Evolutionary conservation across 2,329 filamentous ascomycete genomes (phyloP).

Genomic region (Exophiala lecanii-corni): DNA sequence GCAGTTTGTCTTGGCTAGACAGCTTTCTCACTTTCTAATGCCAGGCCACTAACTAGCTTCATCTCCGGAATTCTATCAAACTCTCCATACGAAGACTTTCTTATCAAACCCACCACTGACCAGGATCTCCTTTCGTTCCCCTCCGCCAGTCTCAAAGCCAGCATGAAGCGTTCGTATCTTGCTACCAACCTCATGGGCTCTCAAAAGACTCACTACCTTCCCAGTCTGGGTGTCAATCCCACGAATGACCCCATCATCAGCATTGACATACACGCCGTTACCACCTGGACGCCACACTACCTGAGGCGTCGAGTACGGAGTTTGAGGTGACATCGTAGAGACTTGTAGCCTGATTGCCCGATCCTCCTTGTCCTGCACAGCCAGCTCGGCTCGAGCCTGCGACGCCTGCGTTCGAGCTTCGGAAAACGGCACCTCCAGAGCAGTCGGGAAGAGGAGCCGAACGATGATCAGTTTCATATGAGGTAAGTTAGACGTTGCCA

Average conservation of each 20-base stretch:
- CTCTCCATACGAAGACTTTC: constrained; percentile 53
- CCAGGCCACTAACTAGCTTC: too few species aligned
- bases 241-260: constrained; percentile 58
- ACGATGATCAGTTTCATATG: constrained; percentile 61
- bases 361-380: constrained; percentile 52
- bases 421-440: constrained; percentile 4
- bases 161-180: constrained; percentile 58
- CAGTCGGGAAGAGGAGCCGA: constrained; percentile 49
- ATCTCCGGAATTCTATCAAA: background rate
- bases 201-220: constrained; percentile 50
- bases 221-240: constrained; percentile 57
- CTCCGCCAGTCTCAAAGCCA: constrained; percentile 36
- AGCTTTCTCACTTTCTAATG: too few species aligned
- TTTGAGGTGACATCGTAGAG: constrained; percentile 60
- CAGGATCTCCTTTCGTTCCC: constrained; percentile 38
- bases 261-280: constrained; percentile 60
- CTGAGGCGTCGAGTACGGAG: constrained; percentile 58
- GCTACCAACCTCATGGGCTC: constrained; percentile 52
- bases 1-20: too few species aligned
- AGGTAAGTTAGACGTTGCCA: constrained; percentile 57
- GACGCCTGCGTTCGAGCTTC: constrained; percentile 16
- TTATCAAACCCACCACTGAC: constrained; percentile 63
- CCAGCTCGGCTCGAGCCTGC: constrained; percentile 24
- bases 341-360: constrained; percentile 57
- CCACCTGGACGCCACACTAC: constrained; percentile 59